Conservation (phyloP, 176 grass and related monocot genomes). For the Rhynchospora pubera region DNA sequence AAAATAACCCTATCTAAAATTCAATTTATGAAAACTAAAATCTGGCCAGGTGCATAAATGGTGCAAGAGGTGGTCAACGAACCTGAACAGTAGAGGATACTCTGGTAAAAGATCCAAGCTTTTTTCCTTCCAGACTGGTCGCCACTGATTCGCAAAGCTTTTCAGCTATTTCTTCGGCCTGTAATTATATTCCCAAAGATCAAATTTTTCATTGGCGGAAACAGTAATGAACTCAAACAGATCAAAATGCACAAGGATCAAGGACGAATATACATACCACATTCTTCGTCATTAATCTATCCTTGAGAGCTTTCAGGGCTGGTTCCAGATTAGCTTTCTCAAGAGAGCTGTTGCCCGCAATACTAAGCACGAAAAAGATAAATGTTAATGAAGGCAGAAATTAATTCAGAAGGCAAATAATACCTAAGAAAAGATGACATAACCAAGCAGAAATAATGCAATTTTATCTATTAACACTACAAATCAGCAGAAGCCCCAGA, state of each 20-base stretch:
- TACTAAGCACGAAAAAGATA: conserved; percentile 42
- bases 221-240: neutral
- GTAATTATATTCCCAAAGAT: conserved; percentile 1
- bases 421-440: neutral
- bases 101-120: conserved; percentile 89
- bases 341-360: conserved; percentile 68
- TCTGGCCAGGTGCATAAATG: neutral
- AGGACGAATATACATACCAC: conserved; percentile 55
- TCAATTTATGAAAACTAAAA: neutral
- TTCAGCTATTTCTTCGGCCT: conserved; percentile 95
- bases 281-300: conserved; percentile 87
- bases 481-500: neutral
- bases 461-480: neutral
- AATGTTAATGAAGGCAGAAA: neutral
- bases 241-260: conserved; percentile 4
- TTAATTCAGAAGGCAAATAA: neutral
- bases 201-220: neutral
- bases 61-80: conserved; percentile 4
- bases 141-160: conserved; percentile 92
- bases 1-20: neutral
- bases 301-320: conserved; percentile 88
- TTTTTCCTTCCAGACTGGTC: conserved; percentile 85
- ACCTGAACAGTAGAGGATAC: conserved; percentile 95
- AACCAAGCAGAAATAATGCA: neutral
- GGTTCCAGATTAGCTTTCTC: conserved; percentile 72